A percentile compares a stretch with the other conserved stretches of the same genome.
phyloP scores from a whole-genome alignment of 192 early-diverging fungal species.

The Podila verticillata region DNA sequence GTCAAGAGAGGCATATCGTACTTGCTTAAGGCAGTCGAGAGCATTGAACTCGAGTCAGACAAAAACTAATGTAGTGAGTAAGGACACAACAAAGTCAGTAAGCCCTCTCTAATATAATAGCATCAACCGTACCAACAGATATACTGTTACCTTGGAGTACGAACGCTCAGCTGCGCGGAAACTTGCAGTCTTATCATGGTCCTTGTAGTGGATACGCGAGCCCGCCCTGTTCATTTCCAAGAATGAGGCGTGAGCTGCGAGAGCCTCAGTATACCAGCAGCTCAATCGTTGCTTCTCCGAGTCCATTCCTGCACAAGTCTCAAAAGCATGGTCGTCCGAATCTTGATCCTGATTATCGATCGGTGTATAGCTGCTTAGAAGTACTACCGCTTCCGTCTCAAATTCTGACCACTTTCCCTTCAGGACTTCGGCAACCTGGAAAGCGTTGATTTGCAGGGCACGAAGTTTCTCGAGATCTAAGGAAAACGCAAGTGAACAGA shows the following conservation, averaged over 20 bases:
- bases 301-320: constrained; percentile 5
- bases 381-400: constrained; percentile 7
- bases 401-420: constrained; percentile 44
- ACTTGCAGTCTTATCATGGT: background rate
- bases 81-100: background rate
- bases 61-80: constrained; percentile 29
- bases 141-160: constrained; percentile 19
- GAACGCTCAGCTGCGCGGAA: constrained; percentile 13
- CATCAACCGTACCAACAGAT: no score
- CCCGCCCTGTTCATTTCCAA: constrained; percentile 14
- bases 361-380: constrained; percentile 11
- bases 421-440: constrained; percentile 63
- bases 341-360: background rate
- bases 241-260: constrained; percentile 35
- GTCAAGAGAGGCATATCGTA: constrained; percentile 49
- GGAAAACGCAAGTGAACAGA: background rate
- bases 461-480: constrained; percentile 55
- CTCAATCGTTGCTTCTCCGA: constrained; percentile 32
- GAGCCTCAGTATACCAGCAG: constrained; percentile 39
- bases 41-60: constrained; percentile 34
- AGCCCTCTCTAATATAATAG: background rate
- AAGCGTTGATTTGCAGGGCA: constrained; percentile 69
- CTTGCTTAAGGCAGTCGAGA: constrained; percentile 50
- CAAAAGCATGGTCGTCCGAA: background rate
- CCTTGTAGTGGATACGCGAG: background rate